Conservation (phyloP, 129 eudicot species). For the Arctium minus region DNA sequence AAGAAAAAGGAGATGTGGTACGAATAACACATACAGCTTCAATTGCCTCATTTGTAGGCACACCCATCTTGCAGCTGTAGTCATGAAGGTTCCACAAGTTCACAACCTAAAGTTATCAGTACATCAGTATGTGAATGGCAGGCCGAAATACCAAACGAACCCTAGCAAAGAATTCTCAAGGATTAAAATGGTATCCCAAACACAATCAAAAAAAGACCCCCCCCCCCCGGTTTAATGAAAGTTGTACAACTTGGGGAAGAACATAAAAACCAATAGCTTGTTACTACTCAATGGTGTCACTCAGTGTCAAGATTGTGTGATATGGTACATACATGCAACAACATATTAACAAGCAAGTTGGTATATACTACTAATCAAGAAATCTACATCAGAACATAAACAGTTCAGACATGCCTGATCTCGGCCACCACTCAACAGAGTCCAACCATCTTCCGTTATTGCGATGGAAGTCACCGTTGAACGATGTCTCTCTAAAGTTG, state of each 20-base stretch:
- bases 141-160: background rate
- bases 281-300: background rate
- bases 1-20: constrained; percentile 44
- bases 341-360: background rate
- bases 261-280: background rate
- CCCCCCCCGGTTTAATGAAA: too few relatives aligned
- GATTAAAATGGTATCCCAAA: background rate
- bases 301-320: background rate
- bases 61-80: constrained; percentile 43
- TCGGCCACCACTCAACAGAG: constrained; percentile 85
- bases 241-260: background rate
- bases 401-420: constrained; percentile 52
- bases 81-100: constrained; percentile 86
- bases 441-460: constrained; percentile 84
- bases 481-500: constrained; percentile 72
- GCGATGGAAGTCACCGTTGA: constrained; percentile 80
- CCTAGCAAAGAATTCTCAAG: background rate
- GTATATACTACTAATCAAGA: background rate
- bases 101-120: constrained; percentile 46
- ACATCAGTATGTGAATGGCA: constrained; percentile 13
- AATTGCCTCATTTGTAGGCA: constrained; percentile 73
- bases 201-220: background rate
- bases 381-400: background rate
- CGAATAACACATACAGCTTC: constrained; percentile 62
- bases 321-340: background rate